These are phyloP conservation scores for Fusarium nisikadoi DNA, from an alignment of 2,329 filamentous ascomycete genomes.

Conservation along the genomic window DNA sequence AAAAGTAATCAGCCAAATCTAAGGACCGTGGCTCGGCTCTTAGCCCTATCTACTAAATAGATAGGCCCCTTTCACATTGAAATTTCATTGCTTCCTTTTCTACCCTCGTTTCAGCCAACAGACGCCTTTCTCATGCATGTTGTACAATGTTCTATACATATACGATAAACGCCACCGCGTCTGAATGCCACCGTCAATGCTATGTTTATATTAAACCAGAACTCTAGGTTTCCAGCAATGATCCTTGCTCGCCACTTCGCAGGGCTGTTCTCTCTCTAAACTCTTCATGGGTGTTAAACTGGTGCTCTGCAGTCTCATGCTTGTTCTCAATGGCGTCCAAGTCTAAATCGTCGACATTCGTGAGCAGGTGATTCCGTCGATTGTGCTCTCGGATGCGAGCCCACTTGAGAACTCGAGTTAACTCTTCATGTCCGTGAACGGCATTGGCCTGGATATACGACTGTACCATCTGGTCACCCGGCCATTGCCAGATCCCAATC, in stretches of 20 bases:
- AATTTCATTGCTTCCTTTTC: conserved; percentile 19
- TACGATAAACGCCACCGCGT: conserved; percentile 35
- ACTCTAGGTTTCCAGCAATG: neutral
- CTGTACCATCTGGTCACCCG: conserved; percentile 50
- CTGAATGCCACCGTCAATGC: conserved; percentile 23
- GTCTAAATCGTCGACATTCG: conserved; percentile 9
- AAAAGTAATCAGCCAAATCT: neutral
- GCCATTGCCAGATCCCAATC: conserved; percentile 51
- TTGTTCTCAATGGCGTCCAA: conserved; percentile 1
- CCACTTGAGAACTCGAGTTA: conserved; percentile 43
- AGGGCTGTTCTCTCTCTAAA: conserved; percentile 2
- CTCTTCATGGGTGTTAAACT: neutral
- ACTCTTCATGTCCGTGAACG: conserved; percentile 40
- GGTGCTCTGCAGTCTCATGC: neutral
- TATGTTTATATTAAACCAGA: conserved; percentile 1
- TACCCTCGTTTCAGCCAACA: conserved; percentile 14
- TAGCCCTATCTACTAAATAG: conserved; percentile 23
- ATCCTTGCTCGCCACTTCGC: neutral
- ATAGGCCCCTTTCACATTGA: conserved; percentile 11
- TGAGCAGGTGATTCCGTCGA: conserved; percentile 2
- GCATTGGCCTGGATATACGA: conserved; percentile 46
- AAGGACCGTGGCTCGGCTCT: conserved; percentile 20
- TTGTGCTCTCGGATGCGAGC: conserved; percentile 20
- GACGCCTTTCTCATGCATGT: conserved; percentile 10
- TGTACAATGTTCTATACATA: conserved; percentile 23